Base-by-base conservation (phyloP, 2,329 filamentous ascomycete species). In the Aspergillus niger region DNA sequence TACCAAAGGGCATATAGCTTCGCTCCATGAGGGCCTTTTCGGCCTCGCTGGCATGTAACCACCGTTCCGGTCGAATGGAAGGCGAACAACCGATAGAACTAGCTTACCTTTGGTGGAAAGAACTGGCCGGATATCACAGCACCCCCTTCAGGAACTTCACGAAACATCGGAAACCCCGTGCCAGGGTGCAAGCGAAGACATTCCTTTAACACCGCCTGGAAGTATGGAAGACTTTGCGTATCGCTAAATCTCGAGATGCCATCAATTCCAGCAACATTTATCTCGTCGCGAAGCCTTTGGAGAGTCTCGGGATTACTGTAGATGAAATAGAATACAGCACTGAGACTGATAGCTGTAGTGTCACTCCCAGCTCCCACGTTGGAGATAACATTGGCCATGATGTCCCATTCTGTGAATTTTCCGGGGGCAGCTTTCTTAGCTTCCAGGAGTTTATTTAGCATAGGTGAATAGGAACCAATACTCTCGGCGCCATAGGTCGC, bases 121-220 rank as follows among this genome's bases (percentile, higher is more conserved):
- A 73, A 77, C 7, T 70, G 74, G 44, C 75, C 74, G 1, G 73
- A 73, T 5, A 85, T 73, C 5, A 76, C 74, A 0, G 74, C 72
- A 0, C 83, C 83, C 0, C 74, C 77, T 2, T 74, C 58, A 0
- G 82, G 81, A 0, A 84, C 82, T 0, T 78, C 73, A 4, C 83
- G 76, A 67, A 80, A 80, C n/a, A 85, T 69, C 3, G 82, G 79
- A 10, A 85, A 69, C 3, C 81, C 82, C 0, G 78, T 77, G 0
- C 81, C 79, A 1, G 83, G 77, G 53, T 83, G 80, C 20, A 86
- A 70, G 13, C 84, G 78, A 17, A 85, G 69, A 0, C 80, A 79
- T 66, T 86, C 83, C 55, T 84, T 83, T 41, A 86, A 79, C 3
- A 81, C 78, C 0, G 82, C 83, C 60, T 85, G 79, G 15, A 85